Evolutionary conservation across 169 alveolate genomes (phyloP).

Genomic region (Besnoitia besnoiti): DNA sequence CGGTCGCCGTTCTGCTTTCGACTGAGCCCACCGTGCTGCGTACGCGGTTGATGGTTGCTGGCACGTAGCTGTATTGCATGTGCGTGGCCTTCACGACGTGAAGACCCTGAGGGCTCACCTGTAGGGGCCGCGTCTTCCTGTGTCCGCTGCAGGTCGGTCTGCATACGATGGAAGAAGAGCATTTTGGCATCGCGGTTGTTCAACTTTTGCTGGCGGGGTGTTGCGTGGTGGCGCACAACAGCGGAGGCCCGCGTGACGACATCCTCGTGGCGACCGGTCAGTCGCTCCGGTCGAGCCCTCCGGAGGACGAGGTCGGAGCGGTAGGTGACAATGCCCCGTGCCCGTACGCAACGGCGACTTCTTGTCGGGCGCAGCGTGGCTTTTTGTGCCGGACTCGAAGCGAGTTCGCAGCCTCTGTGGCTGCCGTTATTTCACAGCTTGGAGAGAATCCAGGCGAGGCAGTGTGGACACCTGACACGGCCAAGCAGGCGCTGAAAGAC

Average conservation of each 20-base stretch:
- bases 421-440: neutral
- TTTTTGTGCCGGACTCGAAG: neutral
- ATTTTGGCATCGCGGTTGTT: conserved; percentile 56
- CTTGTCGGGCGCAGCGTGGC: neutral
- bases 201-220: conserved; percentile 42
- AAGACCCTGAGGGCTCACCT: no score
- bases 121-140: no score
- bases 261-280: conserved; percentile 11
- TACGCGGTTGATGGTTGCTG: no score
- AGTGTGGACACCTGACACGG: neutral
- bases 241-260: conserved; percentile 51
- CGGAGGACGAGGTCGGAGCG: neutral
- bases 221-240: conserved; percentile 52
- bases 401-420: neutral
- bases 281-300: neutral
- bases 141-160: conserved; percentile 49
- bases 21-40: no score
- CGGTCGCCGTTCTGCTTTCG: no score
- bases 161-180: conserved; percentile 48
- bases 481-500: neutral
- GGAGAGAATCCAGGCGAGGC: neutral
- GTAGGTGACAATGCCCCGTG: neutral
- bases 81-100: no score
- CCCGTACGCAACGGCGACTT: neutral
- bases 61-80: no score